A percentile compares a stretch with the other conserved stretches of the same genome.
Conservation (phyloP, 768 basidiomycete genomes). For the Suillus fuscotomentosus region DNA sequence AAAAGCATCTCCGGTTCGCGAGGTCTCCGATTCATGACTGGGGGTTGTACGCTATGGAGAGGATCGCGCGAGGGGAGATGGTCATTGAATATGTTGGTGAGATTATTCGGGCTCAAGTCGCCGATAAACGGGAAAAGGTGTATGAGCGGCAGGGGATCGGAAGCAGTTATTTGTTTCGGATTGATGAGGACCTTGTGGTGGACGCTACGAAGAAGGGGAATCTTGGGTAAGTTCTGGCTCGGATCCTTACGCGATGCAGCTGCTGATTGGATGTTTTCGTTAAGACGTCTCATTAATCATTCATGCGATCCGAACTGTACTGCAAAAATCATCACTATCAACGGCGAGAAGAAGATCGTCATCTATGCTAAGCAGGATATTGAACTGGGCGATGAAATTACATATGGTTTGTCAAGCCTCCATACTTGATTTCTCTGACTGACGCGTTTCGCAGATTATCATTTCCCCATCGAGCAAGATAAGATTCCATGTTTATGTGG, state of each 20-base stretch:
- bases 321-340: conserved; percentile 89
- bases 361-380: conserved; percentile 98
- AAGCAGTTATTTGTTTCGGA: conserved; percentile 95
- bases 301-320: conserved; percentile 96
- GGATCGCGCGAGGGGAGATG: conserved; percentile 93
- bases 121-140: conserved; percentile 94
- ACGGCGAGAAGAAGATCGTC: conserved; percentile 95
- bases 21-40: conserved; percentile 97
- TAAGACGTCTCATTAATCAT: conserved; percentile 95
- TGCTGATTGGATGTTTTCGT: conserved; percentile 11
- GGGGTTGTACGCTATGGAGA: conserved; percentile 98
- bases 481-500: conserved; percentile 94
- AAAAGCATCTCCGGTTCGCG: conserved; percentile 96
- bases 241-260: neutral
- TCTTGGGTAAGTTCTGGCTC: conserved; percentile 71
- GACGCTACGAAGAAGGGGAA: conserved; percentile 99
- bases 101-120: conserved; percentile 91
- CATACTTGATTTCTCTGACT: neutral
- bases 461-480: conserved; percentile 98
- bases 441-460: conserved; percentile 68
- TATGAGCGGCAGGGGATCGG: conserved; percentile 98
- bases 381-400: conserved; percentile 96
- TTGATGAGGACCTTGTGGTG: conserved; percentile 97
- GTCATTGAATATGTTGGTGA: conserved; percentile 99
- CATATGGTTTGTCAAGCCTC: conserved; percentile 68